These are phyloP conservation scores for Myxozyma monticola DNA, from an alignment of 805 yeast genomes.

Conservation along the genomic window DNA sequence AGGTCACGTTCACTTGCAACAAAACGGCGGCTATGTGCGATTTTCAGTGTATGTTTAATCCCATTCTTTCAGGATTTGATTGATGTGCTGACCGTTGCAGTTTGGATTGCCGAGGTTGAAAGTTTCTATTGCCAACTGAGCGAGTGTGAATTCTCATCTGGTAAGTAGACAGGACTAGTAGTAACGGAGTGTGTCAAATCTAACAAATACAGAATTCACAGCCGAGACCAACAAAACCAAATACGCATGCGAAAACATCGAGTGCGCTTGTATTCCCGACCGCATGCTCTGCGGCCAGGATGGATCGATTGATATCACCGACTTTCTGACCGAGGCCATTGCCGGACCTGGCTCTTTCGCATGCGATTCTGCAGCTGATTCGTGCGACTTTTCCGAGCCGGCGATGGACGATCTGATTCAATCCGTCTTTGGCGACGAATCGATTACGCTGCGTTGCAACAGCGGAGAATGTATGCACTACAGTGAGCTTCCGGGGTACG, in stretches of 20 bases:
- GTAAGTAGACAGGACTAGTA: conserved; percentile 40
- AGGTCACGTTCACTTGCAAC: conserved; percentile 89
- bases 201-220: conserved; percentile 11
- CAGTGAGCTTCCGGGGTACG: conserved; percentile 90
- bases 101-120: conserved; percentile 91
- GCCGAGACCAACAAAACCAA: conserved; percentile 59
- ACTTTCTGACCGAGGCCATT: conserved; percentile 85
- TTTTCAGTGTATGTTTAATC: conserved; percentile 58
- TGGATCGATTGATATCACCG: conserved; percentile 88
- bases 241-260: conserved; percentile 72
- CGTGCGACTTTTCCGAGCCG: conserved; percentile 87
- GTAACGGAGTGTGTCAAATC: background rate
- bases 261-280: conserved; percentile 90
- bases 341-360: conserved; percentile 90
- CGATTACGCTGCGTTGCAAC: conserved; percentile 74
- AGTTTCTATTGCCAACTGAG: conserved; percentile 85
- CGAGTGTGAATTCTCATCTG: conserved; percentile 69
- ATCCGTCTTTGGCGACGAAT: conserved; percentile 92
- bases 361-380: conserved; percentile 63
- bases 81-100: conserved; percentile 1
- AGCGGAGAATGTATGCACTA: conserved; percentile 92
- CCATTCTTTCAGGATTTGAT: background rate
- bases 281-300: conserved; percentile 90
- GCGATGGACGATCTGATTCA: conserved; percentile 90
- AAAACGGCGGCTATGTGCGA: conserved; percentile 65